Base-by-base conservation (phyloP, 2,329 filamentous ascomycete genomes). In the Ceratocystis cacaofunesta region DNA sequence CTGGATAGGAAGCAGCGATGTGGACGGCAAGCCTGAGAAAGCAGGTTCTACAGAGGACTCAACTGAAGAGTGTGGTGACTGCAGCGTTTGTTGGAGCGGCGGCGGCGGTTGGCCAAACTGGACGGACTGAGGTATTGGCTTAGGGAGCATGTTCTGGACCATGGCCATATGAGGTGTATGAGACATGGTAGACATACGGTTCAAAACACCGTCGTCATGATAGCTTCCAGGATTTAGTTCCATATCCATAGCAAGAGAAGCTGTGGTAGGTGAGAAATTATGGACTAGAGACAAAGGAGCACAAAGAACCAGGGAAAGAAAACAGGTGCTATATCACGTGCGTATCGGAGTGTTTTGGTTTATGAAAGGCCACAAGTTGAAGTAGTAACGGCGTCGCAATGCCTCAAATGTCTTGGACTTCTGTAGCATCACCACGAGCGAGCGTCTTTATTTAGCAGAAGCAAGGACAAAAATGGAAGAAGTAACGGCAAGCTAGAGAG, bases 331-430 rank as follows among this genome's bases (percentile, higher is more conserved):
- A 22, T 22, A 22, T 30, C 12, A 57, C 22, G n/a, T 50, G 46
- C 46, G 46, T 19, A 22, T 50, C 46, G 36, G 30, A 7, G 61
- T n/a, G 25, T 41, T 30, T 63, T 50, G 61, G 48, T 48, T 52
- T 63, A 43, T 57, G 22, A 30, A 57, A 28, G 25, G 22, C 22
- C 25, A 30, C 25, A 57, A 57, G 15, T 57, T 22, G 41, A 41
- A 36, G 61, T 62, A 52, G 48, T 63, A 30, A 57, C 52, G 52
- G 52, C 52, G 52, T 63, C 61, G 61, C 61, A 63, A 22, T 30
- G 61, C 61, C 44, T 52, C 30, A 28, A 52, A 63, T 50, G 44
- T 63, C n/a, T 63, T 63, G 30, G 46, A 32, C 48, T 50, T 63
- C 52, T 63, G 28, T 19, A 50, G 61, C 61, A 63, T 63, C 44